Conservation (phyloP, 257 asterid species). For the Solanum chaucha region DNA sequence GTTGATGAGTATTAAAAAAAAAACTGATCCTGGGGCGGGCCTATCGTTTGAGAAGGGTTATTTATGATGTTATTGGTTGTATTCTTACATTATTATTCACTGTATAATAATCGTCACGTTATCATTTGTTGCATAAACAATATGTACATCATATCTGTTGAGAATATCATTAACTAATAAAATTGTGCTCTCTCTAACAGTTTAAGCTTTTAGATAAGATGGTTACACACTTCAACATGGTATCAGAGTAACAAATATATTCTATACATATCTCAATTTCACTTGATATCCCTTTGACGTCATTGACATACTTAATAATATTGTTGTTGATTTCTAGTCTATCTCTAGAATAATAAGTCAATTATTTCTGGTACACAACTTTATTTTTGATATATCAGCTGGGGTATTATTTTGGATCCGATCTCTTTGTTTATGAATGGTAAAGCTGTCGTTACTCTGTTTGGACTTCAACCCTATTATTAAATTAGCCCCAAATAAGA, state of each 20-base stretch:
- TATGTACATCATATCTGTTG: too few species aligned
- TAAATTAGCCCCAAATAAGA: neutral
- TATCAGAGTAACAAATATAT: neutral
- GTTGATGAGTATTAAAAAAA: neutral
- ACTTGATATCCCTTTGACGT: neutral
- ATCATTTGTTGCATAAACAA: neutral
- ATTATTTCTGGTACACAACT: neutral
- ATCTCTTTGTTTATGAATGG: neutral
- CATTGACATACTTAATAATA: neutral
- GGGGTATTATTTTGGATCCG: neutral
- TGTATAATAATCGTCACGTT: neutral
- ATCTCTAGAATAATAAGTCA: neutral
- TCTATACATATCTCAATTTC: neutral
- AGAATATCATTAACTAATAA: too few species aligned
- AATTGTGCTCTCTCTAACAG: too few species aligned
- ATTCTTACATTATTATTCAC: neutral
- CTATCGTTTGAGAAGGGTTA: too few species aligned
- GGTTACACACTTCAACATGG: too few species aligned
- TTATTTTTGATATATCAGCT: neutral
- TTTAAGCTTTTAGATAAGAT: too few species aligned
- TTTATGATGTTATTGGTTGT: too few species aligned
- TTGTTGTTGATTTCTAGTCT: neutral
- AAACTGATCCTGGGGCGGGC: too few species aligned
- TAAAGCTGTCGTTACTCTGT: neutral
- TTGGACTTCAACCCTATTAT: neutral